phyloP scores from a whole-genome alignment of 2,329 filamentous ascomycete species.

The Cladosporium sp. region DNA sequence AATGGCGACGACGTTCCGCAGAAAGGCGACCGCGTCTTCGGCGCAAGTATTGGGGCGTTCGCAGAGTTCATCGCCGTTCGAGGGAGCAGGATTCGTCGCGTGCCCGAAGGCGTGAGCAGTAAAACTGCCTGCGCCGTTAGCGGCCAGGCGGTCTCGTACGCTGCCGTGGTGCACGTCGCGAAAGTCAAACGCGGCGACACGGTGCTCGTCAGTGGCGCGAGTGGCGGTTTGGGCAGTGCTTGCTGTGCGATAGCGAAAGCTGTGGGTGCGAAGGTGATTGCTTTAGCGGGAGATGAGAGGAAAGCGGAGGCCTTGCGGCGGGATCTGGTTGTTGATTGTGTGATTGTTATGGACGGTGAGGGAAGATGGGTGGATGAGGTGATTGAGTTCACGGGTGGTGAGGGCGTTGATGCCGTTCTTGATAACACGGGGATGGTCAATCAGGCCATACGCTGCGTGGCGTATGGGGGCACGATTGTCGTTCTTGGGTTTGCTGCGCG shows the following conservation, averaged over 20 bases:
- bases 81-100: conserved; percentile 36
- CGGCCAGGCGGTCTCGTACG: conserved; percentile 53
- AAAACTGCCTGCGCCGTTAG: conserved; percentile 51
- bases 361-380: conserved; percentile 53
- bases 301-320: conserved; percentile 35
- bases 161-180: conserved; percentile 43
- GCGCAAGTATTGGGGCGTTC: conserved; percentile 49
- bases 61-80: conserved; percentile 48
- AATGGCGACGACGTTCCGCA: conserved; percentile 30
- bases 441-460: conserved; percentile 51
- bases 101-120: conserved; percentile 46
- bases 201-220: conserved; percentile 52
- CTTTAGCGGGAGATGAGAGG: conserved; percentile 44
- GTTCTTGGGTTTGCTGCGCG: conserved; percentile 57
- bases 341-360: conserved; percentile 39
- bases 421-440: conserved; percentile 57
- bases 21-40: conserved; percentile 53
- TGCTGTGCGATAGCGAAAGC: conserved; percentile 54
- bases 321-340: conserved; percentile 27
- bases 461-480: conserved; percentile 51
- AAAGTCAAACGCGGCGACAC: conserved; percentile 44
- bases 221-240: conserved; percentile 53
- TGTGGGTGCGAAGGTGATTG: conserved; percentile 51
- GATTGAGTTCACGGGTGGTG: conserved; percentile 42
- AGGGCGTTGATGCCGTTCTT: conserved; percentile 55